A percentile compares a stretch with the other conserved stretches of the same genome.
Evolutionary conservation across 139 green algal genomes (phyloP).

Genomic region (Spirogloea muscicola): DNA sequence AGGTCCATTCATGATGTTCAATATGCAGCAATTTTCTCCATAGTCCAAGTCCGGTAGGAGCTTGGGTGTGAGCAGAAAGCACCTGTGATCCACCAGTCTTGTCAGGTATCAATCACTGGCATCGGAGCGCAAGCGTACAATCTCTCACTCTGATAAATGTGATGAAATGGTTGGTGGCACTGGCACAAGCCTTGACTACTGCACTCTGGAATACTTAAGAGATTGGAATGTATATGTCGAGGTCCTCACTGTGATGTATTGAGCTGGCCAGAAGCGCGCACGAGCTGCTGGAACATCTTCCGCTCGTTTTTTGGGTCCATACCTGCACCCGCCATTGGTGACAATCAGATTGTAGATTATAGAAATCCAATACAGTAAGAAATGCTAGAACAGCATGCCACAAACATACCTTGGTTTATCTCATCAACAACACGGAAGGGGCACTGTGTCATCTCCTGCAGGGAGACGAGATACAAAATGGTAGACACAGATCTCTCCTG

Average conservation of each 20-base stretch:
- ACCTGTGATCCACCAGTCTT: too few species aligned
- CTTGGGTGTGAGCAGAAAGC: slow-evolving; percentile 91
- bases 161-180: too few species aligned
- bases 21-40: slow-evolving; percentile 61
- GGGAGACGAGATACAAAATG: slow-evolving; percentile 95
- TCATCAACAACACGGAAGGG: slow-evolving; percentile 98
- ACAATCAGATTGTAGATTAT: not conserved
- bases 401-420: slow-evolving; percentile 85
- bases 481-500: slow-evolving; percentile 88
- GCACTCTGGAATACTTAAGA: too few species aligned
- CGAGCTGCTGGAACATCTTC: slow-evolving; percentile 83
- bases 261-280: slow-evolving; percentile 55
- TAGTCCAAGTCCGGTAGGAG: slow-evolving; percentile 86
- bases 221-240: slow-evolving; percentile 58
- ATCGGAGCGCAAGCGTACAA: too few species aligned
- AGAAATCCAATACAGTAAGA: not conserved
- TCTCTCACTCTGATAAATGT: too few species aligned
- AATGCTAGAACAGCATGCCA: not conserved
- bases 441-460: slow-evolving; percentile 79
- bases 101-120: too few species aligned
- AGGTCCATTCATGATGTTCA: slow-evolving; percentile 81
- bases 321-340: slow-evolving; percentile 56
- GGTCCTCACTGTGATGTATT: slow-evolving; percentile 70
- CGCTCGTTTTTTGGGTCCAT: slow-evolving; percentile 97
- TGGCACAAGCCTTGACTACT: too few species aligned